Base-by-base conservation (phyloP, 2,329 filamentous ascomycete species). In the Huntiella abstrusa region DNA sequence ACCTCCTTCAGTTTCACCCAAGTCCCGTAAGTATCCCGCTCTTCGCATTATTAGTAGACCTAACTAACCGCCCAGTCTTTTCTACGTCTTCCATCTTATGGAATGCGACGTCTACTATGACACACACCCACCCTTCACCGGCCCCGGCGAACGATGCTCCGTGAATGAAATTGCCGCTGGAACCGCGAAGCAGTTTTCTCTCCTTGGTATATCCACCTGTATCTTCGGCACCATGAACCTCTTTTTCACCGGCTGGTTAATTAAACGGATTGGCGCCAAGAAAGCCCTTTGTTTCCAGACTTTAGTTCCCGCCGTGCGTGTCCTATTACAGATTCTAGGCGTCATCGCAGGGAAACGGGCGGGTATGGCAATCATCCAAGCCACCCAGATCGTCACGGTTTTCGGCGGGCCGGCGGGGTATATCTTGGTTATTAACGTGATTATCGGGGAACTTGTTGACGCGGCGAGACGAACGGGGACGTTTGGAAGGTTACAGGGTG, bases 61-160 rank as follows among this genome's bases (percentile, higher is more conserved):
- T 19, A 22, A 22, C 7, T 11, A 22, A 33, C 15, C 6, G 4
- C 28, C 17, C 17, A 64, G 66, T 3, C 59, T 70, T 4, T 61
- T 80, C 40, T 80, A 79, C 57, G 75, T 78, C 17, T 82, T 83
- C 53, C 75, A 76, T 48, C 56, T 80, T 1, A 83, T 83, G 77
- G 75, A 74, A 43, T 84, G 80, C 59, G 75, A 83, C 46, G 68
- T 71, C 44, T 84, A 75, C 57, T 84, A 83, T 59, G 62, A 66
- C 33, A 62, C 63, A 2, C 71, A 81, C 54, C 65, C 70, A 10
- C 65, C 68, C 0, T 71, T 62, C 43, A 53, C 60, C 7, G 67
- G 65, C 1, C 54, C 58, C 3, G 64, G 64, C 3, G 70, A 77
- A 49, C 65, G 71, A 12, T 84, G 80, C 55, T 66, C 65, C 41